Conservation (phyloP, 129 eudicot genomes). For the Flaveria trinervia region DNA sequence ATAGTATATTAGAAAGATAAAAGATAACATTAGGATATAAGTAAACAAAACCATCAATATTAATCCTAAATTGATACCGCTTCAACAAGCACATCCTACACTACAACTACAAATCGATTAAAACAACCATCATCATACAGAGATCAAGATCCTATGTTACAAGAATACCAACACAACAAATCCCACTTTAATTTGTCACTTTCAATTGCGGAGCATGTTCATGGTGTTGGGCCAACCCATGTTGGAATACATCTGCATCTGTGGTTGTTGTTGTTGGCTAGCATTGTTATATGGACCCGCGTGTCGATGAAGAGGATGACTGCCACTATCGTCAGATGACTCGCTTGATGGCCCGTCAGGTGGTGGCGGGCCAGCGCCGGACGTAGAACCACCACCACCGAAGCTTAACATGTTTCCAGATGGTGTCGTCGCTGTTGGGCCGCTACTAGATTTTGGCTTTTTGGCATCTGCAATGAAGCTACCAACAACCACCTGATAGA, state of each 20-base stretch:
- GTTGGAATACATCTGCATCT: conserved; percentile 54
- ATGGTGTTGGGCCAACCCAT: conserved; percentile 72
- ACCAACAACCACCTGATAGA: conserved; percentile 74
- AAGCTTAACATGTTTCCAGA: conserved; percentile 68
- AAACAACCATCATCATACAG: conserved; percentile 20
- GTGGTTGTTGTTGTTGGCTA: conserved; percentile 35
- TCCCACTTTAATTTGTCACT: not conserved
- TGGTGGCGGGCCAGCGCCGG: conserved; percentile 61
- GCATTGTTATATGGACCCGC: conserved; percentile 50
- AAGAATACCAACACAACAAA: conserved; percentile 13
- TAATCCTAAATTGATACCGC: conserved; percentile 28
- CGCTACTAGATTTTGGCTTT: conserved; percentile 54
- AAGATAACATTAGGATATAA: not conserved
- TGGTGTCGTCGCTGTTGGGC: conserved; percentile 43
- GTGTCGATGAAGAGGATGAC: conserved; percentile 44
- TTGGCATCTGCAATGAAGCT: conserved; percentile 80
- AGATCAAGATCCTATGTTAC: conserved; percentile 21
- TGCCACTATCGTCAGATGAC: conserved; percentile 69
- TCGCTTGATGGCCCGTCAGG: conserved; percentile 73
- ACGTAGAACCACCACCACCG: conserved; percentile 46
- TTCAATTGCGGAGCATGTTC: conserved; percentile 58
- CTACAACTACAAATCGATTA: conserved; percentile 30
- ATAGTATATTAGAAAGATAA: too few species aligned
- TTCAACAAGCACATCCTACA: conserved; percentile 19
- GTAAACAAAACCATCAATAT: conserved; percentile 14